Evolutionary conservation across 225 moss, liverwort and hornwort species (phyloP).

Genomic region (Rhytidiadelphus loreus): DNA sequence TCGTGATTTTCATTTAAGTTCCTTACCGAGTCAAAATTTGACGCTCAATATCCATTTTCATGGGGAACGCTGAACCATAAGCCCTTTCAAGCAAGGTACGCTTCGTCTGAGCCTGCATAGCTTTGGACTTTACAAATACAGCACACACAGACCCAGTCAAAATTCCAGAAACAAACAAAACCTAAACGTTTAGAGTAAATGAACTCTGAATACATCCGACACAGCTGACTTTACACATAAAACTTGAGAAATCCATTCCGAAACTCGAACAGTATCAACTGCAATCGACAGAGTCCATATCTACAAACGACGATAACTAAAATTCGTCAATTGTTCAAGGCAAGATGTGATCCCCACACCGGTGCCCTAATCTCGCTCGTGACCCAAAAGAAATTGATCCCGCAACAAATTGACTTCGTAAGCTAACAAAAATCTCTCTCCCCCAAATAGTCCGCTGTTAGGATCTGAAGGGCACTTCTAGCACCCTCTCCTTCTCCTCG

Average conservation of each 20-base stretch:
- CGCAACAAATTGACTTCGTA: background rate
- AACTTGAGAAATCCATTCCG: background rate
- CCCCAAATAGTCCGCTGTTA: background rate
- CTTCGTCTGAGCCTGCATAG: constrained; percentile 57
- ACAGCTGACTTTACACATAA: background rate
- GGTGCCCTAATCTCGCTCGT: background rate
- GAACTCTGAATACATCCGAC: background rate
- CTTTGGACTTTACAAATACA: constrained; percentile 51
- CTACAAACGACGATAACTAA: background rate
- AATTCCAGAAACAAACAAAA: background rate
- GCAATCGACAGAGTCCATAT: background rate
- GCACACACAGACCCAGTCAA: background rate
- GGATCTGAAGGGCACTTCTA: background rate
- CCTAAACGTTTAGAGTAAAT: background rate
- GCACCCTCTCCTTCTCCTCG: background rate
- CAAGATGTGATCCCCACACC: background rate
- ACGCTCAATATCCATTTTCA: constrained; percentile 82
- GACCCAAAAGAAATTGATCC: background rate
- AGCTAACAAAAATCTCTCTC: background rate
- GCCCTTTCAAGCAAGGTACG: constrained; percentile 54
- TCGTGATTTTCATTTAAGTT: background rate
- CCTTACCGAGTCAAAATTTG: constrained; percentile 80
- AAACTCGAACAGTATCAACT: background rate
- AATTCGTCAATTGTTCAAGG: background rate
- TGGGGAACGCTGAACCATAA: constrained; percentile 73